phyloP scores from a whole-genome alignment of 345 rosid species.

The Carallia brachiata region DNA sequence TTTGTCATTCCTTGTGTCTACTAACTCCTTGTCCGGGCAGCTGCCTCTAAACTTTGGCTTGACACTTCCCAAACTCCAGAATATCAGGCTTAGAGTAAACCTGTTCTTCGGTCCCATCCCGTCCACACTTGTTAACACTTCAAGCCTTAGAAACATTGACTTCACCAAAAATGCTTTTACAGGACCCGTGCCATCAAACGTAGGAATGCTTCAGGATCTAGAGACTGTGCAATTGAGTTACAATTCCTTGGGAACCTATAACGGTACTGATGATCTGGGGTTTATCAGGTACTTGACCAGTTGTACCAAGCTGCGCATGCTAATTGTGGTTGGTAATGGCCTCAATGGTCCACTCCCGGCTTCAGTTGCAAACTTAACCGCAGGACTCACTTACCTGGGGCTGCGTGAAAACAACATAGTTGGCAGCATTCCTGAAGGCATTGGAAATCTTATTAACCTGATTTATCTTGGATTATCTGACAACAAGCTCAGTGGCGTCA shows the following conservation, averaged over 20 bases:
- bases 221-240: not conserved
- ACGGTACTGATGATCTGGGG: not conserved
- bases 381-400: not conserved
- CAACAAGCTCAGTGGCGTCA: not conserved
- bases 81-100: not conserved
- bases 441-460: constrained; percentile 5
- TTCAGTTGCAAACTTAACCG: not conserved
- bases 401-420: not conserved
- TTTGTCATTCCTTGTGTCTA: not conserved
- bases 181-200: not conserved
- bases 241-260: not conserved
- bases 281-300: constrained; percentile 1
- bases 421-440: not conserved
- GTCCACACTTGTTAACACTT: not conserved
- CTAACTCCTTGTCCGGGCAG: not conserved
- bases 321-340: not conserved
- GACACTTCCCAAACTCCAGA: not conserved
- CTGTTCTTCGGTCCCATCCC: not conserved
- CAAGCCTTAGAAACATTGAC: not conserved
- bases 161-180: not conserved
- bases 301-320: not conserved
- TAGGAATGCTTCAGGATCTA: not conserved
- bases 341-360: not conserved
- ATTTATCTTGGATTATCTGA: not conserved
- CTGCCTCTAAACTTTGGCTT: constrained; percentile 3